These are phyloP conservation scores for Colletotrichum sp. DNA, from an alignment of 2,329 filamentous ascomycete genomes.

Conservation along the genomic window DNA sequence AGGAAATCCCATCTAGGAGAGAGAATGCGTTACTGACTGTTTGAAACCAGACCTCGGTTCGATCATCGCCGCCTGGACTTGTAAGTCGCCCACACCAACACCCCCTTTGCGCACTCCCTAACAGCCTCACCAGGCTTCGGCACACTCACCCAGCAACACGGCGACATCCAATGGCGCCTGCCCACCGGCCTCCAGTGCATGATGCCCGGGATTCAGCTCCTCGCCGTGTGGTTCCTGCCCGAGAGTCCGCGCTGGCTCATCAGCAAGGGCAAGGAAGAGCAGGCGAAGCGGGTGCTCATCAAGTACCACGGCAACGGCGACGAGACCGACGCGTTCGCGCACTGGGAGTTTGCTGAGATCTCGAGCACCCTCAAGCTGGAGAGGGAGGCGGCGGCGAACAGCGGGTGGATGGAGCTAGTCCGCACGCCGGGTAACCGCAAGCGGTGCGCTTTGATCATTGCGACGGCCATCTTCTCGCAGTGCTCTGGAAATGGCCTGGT, in stretches of 20 bases:
- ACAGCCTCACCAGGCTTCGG: slow-evolving; percentile 33
- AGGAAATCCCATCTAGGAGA: fast-evolving
- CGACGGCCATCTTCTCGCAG: slow-evolving; percentile 36
- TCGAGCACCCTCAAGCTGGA: slow-evolving; percentile 48
- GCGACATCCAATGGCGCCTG: slow-evolving; percentile 51
- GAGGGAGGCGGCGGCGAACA: slow-evolving; percentile 35
- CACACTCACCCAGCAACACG: slow-evolving; percentile 43
- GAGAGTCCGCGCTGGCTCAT: slow-evolving; percentile 67
- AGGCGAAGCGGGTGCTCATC: slow-evolving; percentile 55
- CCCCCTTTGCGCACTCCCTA: neutral
- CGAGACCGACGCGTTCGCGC: slow-evolving; percentile 16
- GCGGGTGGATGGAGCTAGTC: slow-evolving; percentile 39
- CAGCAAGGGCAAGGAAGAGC: slow-evolving; percentile 51
- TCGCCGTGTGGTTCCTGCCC: slow-evolving; percentile 50
- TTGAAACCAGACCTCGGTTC: slow-evolving; percentile 26
- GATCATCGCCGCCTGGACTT: slow-evolving; percentile 50
- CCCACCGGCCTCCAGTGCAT: slow-evolving; percentile 45
- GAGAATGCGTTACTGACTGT: fast-evolving
- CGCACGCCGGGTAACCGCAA: slow-evolving; percentile 33
- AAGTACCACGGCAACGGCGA: slow-evolving; percentile 30
- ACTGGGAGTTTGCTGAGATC: slow-evolving; percentile 24
- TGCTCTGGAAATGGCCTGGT: slow-evolving; percentile 18
- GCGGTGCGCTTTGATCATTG: slow-evolving; percentile 26
- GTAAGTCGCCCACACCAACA: neutral
- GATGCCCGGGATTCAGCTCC: slow-evolving; percentile 49